Conservation (phyloP, 139 green algal genomes). For the Ulvella scutata region DNA sequence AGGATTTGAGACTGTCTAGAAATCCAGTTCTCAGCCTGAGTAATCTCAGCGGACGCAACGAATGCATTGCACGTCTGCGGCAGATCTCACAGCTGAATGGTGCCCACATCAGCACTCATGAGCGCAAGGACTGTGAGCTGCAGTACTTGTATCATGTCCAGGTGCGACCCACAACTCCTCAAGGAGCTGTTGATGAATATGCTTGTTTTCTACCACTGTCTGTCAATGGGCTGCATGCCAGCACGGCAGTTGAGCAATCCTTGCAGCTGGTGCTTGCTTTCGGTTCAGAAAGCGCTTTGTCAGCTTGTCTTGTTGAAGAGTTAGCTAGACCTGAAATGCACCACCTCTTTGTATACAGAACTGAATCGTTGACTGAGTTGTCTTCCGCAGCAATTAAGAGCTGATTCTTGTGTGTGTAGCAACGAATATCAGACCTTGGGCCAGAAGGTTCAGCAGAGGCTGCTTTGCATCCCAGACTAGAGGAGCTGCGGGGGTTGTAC, state of each 20-base stretch:
- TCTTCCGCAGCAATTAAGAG: too few species aligned
- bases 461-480: slow-evolving; percentile 22
- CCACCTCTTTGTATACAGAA: not conserved
- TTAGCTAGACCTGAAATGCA: not conserved
- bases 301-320: not conserved
- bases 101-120: slow-evolving; percentile 31
- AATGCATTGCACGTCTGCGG: slow-evolving; percentile 48
- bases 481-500: slow-evolving; percentile 19
- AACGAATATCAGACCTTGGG: not conserved
- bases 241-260: too few species aligned
- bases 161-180: not conserved
- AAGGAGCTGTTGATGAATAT: not conserved
- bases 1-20: slow-evolving; percentile 44
- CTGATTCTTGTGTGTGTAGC: too few species aligned
- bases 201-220: not conserved
- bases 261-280: too few species aligned
- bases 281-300: not conserved
- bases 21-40: slow-evolving; percentile 44
- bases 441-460: slow-evolving; percentile 1
- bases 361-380: not conserved
- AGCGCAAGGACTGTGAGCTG: slow-evolving; percentile 60
- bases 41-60: not conserved
- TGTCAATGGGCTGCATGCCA: not conserved
- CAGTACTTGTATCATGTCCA: slow-evolving; percentile 43
- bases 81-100: slow-evolving; percentile 52